Percentiles rank a stretch among this genome's conserved stretches.
Evolutionary conservation across 495 filamentous ascomycete genomes (phyloP).

Genomic region (Saxophila tyrrhenica): DNA sequence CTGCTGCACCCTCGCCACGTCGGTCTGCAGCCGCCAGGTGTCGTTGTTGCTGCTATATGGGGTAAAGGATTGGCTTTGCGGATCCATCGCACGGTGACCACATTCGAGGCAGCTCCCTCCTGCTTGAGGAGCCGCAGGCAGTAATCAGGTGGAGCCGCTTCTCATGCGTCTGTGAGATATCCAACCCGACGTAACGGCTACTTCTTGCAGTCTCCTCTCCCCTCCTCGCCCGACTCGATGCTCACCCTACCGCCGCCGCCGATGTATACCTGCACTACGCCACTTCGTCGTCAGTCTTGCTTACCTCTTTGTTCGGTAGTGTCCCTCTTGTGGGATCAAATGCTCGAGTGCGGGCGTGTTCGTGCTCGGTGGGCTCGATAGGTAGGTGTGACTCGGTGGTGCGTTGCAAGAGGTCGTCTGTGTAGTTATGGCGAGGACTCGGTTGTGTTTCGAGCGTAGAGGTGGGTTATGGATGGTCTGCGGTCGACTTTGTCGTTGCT

Average conservation of each 20-base stretch:
- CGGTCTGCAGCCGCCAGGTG: conserved; percentile 75
- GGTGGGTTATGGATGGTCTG: no score
- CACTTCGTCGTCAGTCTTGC: background rate
- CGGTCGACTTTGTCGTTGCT: no score
- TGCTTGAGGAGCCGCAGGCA: background rate
- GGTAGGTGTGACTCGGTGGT: no score
- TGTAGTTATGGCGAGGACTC: no score
- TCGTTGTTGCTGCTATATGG: conserved; percentile 50
- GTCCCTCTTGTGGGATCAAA: background rate
- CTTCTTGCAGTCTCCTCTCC: background rate
- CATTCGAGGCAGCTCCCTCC: conserved; percentile 1
- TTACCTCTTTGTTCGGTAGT: background rate
- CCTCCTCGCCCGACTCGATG: background rate
- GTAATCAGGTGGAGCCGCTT: background rate
- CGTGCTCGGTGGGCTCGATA: background rate
- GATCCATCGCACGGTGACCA: conserved; percentile 41
- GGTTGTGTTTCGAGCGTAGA: no score
- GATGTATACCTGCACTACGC: background rate
- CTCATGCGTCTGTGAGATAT: no score
- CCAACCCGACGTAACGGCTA: background rate
- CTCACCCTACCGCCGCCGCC: background rate
- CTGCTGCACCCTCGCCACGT: conserved; percentile 70
- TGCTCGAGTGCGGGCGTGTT: background rate
- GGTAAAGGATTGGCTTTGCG: conserved; percentile 47
- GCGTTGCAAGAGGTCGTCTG: no score